phyloP scores from a whole-genome alignment of 441 rosid genomes.

The Euphorbia celastroides region DNA sequence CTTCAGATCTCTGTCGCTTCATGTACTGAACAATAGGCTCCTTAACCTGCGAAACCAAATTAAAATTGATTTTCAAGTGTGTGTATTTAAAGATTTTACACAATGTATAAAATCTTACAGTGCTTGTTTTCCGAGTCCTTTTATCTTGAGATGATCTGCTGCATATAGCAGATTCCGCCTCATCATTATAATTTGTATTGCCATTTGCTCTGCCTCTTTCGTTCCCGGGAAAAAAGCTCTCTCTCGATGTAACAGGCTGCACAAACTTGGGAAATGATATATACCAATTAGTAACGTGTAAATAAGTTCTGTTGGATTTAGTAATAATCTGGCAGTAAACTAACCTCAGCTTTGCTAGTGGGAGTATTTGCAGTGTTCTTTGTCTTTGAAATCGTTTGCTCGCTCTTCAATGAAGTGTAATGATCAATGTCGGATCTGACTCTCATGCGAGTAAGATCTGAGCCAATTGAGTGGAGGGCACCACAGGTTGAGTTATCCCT shows the following conservation, averaged over 20 bases:
- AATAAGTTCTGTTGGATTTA: background rate
- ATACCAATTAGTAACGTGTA: background rate
- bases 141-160: conserved; percentile 61
- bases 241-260: conserved; percentile 82
- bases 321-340: background rate
- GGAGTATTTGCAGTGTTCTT: conserved; percentile 59
- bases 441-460: conserved; percentile 85
- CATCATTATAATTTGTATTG: conserved; percentile 24
- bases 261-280: background rate
- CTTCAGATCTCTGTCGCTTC: conserved; percentile 80
- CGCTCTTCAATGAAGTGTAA: conserved; percentile 49
- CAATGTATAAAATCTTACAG: conserved; percentile 31
- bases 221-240: conserved; percentile 53
- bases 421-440: conserved; percentile 47
- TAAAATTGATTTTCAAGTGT: background rate
- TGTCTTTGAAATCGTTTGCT: conserved; percentile 52
- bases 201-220: conserved; percentile 36
- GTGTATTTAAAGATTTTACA: background rate
- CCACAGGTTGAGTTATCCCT: conserved; percentile 78
- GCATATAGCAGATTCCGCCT: conserved; percentile 32
- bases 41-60: conserved; percentile 50
- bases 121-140: conserved; percentile 77
- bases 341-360: conserved; percentile 62
- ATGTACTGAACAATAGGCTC: conserved; percentile 74
- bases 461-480: conserved; percentile 78